Conservation (phyloP, 257 asterid genomes). For the Ballota nigra region DNA sequence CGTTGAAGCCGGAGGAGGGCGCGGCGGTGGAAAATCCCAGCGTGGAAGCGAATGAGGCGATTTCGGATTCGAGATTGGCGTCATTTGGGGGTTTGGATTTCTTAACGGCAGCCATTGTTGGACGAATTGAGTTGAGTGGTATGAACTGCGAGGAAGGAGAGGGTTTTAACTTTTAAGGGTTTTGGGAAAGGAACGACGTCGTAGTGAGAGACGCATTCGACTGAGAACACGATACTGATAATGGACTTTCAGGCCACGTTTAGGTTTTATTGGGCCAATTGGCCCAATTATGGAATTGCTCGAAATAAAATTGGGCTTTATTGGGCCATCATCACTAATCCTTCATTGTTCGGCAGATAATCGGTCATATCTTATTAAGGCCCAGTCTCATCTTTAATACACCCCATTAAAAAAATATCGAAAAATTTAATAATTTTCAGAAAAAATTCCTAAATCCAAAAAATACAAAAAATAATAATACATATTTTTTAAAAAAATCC, state of each 20-base stretch:
- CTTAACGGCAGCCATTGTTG: constrained; percentile 42
- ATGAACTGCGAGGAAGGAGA: not conserved
- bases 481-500: too few species aligned
- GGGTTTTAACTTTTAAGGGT: constrained; percentile 10
- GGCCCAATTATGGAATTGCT: not conserved
- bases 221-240: not conserved
- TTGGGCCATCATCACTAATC: too few species aligned
- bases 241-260: not conserved
- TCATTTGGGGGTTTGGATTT: constrained; percentile 35
- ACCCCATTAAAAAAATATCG: too few species aligned
- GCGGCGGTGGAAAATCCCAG: constrained; percentile 62
- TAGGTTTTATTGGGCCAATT: not conserved
- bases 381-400: too few species aligned
- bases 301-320: not conserved
- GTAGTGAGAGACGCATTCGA: not conserved
- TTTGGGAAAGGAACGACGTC: constrained; percentile 3
- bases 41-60: constrained; percentile 84
- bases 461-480: too few species aligned
- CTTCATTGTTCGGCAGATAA: too few species aligned
- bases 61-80: constrained; percentile 53
- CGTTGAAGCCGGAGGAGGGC: constrained; percentile 73
- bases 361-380: too few species aligned
- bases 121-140: not conserved
- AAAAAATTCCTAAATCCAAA: too few species aligned
- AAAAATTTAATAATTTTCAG: too few species aligned